Conservation (phyloP, 2,329 filamentous ascomycete species). For the Aspergillus pseudoviridinutans region DNA sequence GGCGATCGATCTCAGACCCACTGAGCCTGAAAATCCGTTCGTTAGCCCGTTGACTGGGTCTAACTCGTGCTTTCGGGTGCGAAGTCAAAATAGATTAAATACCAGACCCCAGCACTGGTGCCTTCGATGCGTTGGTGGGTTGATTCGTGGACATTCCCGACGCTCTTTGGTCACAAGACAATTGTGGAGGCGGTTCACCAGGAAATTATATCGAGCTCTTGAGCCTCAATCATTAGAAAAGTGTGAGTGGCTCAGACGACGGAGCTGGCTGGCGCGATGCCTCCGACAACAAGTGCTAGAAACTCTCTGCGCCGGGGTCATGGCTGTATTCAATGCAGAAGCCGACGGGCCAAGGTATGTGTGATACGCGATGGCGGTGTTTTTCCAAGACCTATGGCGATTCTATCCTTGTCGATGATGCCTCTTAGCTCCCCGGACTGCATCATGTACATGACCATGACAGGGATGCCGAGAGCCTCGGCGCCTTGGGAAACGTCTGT, state of each 20-base stretch:
- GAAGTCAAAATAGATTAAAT: slow-evolving; percentile 16
- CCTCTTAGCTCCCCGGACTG: background rate
- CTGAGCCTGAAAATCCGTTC: slow-evolving; percentile 10
- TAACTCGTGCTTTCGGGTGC: background rate
- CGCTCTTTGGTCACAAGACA: background rate
- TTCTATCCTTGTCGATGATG: slow-evolving; percentile 1
- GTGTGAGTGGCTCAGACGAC: background rate
- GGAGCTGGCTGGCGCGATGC: slow-evolving; percentile 11
- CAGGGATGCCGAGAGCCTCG: background rate
- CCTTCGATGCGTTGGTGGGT: background rate
- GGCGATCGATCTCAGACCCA: slow-evolving; percentile 3
- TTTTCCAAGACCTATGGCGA: background rate
- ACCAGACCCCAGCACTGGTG: background rate
- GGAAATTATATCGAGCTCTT: background rate
- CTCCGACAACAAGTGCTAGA: slow-evolving; percentile 11
- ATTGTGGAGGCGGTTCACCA: background rate
- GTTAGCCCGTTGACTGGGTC: slow-evolving; percentile 8
- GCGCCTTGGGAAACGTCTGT: background rate
- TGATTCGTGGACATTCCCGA: background rate
- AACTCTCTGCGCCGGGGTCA: slow-evolving; percentile 9
- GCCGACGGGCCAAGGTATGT: slow-evolving; percentile 20
- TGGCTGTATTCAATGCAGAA: slow-evolving; percentile 17
- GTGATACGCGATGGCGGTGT: background rate
- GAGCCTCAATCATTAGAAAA: background rate
- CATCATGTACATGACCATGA: background rate